Percentiles rank a stretch among this genome's conserved stretches.
phyloP scores from a whole-genome alignment of 306 rosid species.

The Adenanthera pavonina region DNA sequence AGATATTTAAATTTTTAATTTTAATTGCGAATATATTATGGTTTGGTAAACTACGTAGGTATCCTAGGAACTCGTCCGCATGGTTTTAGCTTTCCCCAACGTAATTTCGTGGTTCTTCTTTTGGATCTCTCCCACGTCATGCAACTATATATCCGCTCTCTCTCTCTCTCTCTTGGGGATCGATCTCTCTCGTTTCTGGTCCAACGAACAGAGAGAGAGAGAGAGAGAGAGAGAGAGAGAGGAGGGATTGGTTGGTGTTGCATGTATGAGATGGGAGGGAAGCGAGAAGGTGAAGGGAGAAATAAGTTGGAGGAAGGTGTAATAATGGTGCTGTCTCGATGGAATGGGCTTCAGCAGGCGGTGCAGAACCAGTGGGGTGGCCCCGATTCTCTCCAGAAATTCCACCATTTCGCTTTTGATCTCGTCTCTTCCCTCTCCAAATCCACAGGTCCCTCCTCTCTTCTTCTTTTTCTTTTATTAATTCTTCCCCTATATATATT shows the following conservation, averaged over 20 bases:
- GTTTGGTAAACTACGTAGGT: background rate
- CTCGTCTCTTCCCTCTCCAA: conserved; percentile 11
- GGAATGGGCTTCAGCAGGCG: conserved; percentile 21
- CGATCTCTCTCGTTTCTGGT: background rate
- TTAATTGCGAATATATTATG: background rate
- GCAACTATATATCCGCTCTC: background rate
- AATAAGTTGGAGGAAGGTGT: background rate
- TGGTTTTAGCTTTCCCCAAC: background rate
- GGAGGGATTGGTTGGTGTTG: background rate
- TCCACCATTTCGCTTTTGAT: conserved; percentile 5
- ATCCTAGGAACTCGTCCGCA: background rate
- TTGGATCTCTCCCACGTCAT: background rate
- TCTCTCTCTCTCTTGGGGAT: background rate
- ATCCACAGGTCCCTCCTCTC: background rate
- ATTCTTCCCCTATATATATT: no score
- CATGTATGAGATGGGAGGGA: background rate
- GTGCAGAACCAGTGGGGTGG: conserved; percentile 22
- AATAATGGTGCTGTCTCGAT: background rate
- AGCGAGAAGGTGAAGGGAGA: background rate
- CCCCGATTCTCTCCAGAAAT: conserved; percentile 14
- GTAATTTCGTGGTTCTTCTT: background rate
- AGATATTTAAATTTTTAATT: background rate
- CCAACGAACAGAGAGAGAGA: background rate
- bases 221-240: background rate
- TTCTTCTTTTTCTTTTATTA: background rate